Percentiles rank a stretch among this genome's conserved stretches.
Conservation (phyloP, 108 stramenopile genomes). For the Cyclostephanos tholiformis region DNA sequence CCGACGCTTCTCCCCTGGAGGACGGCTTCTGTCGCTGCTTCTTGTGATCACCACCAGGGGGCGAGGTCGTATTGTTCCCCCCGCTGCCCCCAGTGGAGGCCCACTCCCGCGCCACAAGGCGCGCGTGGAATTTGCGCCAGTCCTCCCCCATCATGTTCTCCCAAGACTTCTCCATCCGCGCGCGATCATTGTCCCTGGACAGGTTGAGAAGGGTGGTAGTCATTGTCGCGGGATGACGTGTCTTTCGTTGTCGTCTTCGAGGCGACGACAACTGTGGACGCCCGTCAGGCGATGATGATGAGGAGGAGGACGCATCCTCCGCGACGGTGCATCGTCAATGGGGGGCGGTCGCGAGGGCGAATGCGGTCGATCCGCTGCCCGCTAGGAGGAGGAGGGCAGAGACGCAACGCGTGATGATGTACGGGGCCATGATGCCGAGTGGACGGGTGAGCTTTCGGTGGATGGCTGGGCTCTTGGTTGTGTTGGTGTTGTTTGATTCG, state of each 20-base stretch:
- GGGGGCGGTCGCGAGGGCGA: conserved; percentile 6
- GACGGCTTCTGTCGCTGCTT: background rate
- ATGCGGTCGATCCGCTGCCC: conserved; percentile 3
- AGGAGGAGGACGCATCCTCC: background rate
- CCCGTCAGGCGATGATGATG: background rate
- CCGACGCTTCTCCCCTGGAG: conserved; percentile 12
- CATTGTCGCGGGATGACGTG: too few species aligned
- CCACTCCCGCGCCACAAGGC: conserved; percentile 76
- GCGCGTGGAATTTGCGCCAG: conserved; percentile 86
- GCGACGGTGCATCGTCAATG: too few species aligned
- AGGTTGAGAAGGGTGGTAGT: too few species aligned
- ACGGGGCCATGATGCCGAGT: conserved; percentile 31
- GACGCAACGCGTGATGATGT: background rate
- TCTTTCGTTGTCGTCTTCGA: background rate
- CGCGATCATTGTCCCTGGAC: conserved; percentile 73
- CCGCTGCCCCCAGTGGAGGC: conserved; percentile 1
- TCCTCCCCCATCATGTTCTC: conserved; percentile 85
- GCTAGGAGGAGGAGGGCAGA: conserved; percentile 13
- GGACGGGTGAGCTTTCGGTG: background rate
- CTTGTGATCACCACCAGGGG: too few species aligned
- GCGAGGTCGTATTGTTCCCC: background rate
- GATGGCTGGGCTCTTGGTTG: too few species aligned
- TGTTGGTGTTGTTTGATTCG: too few species aligned
- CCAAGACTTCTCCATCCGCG: conserved; percentile 73
- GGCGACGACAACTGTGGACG: background rate